Conservation (phyloP, 495 filamentous ascomycete genomes). For the Cercophora samala region DNA sequence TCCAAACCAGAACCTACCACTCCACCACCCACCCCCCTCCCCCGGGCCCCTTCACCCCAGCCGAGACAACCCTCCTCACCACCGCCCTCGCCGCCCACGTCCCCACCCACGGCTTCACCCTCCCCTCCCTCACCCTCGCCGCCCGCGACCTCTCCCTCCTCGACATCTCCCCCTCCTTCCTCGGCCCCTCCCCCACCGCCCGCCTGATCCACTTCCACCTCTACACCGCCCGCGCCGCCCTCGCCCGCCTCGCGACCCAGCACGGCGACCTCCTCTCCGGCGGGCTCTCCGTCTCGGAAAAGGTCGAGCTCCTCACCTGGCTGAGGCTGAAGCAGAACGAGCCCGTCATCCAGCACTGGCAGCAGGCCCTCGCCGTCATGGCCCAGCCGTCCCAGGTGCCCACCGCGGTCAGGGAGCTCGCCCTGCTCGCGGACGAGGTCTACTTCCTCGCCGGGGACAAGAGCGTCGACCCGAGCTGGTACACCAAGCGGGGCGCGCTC, state of each 20-base stretch:
- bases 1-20: slow-evolving; percentile 19
- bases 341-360: slow-evolving; percentile 69
- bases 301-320: slow-evolving; percentile 63
- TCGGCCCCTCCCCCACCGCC: slow-evolving; percentile 69
- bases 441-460: slow-evolving; percentile 77
- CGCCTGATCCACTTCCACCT: slow-evolving; percentile 81
- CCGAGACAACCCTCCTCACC: slow-evolving; percentile 75
- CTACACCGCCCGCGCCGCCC: slow-evolving; percentile 58
- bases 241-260: slow-evolving; percentile 39
- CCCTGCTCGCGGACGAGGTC: slow-evolving; percentile 81
- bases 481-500: slow-evolving; percentile 78
- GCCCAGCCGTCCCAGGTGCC: slow-evolving; percentile 73
- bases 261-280: slow-evolving; percentile 28
- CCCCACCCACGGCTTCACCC: slow-evolving; percentile 77
- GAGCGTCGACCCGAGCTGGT: slow-evolving; percentile 82
- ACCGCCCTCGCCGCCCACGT: slow-evolving; percentile 72
- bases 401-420: slow-evolving; percentile 73
- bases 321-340: slow-evolving; percentile 70
- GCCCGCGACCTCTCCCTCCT: slow-evolving; percentile 80
- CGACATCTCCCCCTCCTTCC: slow-evolving; percentile 76
- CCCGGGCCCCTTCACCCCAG: slow-evolving; percentile 56
- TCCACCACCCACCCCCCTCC: slow-evolving; percentile 18
- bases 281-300: slow-evolving; percentile 48
- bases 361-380: slow-evolving; percentile 88
- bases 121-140: slow-evolving; percentile 65